phyloP scores from a whole-genome alignment of 192 early-diverging fungal genomes.

The Mortierella hygrophila region DNA sequence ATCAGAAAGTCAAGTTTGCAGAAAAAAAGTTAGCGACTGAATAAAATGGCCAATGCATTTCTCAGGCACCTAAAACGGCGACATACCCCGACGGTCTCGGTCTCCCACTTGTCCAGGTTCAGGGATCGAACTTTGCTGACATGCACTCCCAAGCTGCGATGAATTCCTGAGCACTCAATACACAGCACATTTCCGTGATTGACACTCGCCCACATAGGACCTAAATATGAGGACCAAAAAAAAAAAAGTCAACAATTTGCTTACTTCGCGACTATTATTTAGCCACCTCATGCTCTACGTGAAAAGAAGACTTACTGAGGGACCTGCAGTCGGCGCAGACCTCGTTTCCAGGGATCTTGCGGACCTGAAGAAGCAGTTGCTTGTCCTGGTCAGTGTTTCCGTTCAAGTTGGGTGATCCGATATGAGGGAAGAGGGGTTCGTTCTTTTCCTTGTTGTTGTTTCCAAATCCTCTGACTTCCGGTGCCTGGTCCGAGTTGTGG shows the following conservation, averaged over 20 bases:
- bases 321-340: constrained; percentile 68
- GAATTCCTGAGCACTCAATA: constrained; percentile 93
- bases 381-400: constrained; percentile 59
- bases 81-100: constrained; percentile 72
- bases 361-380: constrained; percentile 54
- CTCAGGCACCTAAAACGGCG: neutral
- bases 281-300: neutral
- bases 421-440: constrained; percentile 38
- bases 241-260: neutral
- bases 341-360: constrained; percentile 66
- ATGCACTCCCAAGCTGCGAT: constrained; percentile 91
- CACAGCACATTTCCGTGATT: constrained; percentile 87
- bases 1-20: neutral
- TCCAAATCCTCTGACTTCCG: constrained; percentile 51
- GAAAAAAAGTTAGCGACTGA: constrained; percentile 42
- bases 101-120: constrained; percentile 89
- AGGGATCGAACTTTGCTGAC: constrained; percentile 89
- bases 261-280: neutral
- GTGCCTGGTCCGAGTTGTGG: constrained; percentile 63
- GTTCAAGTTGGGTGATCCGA: constrained; percentile 50
- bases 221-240: constrained; percentile 27
- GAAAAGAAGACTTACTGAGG: constrained; percentile 47
- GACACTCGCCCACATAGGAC: constrained; percentile 89
- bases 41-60: constrained; percentile 13
- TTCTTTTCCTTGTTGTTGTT: constrained; percentile 17